A percentile compares a stretch with the other conserved stretches of the same genome.
phyloP scores from a whole-genome alignment of 2,329 filamentous ascomycete species.

The Fusarium sterilihyphosum region DNA sequence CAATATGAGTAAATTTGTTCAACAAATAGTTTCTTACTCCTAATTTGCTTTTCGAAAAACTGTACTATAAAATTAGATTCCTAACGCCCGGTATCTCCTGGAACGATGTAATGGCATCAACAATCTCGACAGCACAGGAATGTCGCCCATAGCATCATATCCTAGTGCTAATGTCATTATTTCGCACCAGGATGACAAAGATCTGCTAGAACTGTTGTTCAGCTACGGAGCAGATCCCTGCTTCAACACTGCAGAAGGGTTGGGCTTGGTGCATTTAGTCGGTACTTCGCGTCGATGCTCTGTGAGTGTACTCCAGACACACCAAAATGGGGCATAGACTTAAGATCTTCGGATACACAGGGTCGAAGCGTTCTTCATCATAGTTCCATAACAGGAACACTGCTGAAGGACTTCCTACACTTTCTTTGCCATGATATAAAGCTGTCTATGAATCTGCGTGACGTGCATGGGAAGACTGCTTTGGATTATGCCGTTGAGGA shows the following conservation, averaged over 20 bases:
- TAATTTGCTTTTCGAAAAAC: no score
- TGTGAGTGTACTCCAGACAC: not conserved
- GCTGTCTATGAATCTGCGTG: not conserved
- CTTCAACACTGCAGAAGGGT: not conserved
- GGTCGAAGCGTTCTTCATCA: not conserved
- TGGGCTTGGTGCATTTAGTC: not conserved
- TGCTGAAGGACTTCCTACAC: not conserved
- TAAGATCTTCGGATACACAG: not conserved
- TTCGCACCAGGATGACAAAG: accelerated
- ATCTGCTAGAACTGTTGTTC: not conserved
- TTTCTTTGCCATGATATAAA: not conserved
- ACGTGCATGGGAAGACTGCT: not conserved
- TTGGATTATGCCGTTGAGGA: not conserved
- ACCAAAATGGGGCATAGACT: not conserved
- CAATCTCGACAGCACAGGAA: not conserved
- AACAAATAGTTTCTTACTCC: no score
- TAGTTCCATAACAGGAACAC: not conserved
- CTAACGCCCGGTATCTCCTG: not conserved
- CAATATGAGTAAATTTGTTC: no score
- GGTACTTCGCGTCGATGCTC: not conserved
- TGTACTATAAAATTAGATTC: no score
- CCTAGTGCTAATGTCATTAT: not conserved
- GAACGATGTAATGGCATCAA: not conserved
- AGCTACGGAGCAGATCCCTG: not conserved
- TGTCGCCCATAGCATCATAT: not conserved